Evolutionary conservation across 2,329 filamentous ascomycete species (phyloP).

Genomic region (Xylaria polymorpha): DNA sequence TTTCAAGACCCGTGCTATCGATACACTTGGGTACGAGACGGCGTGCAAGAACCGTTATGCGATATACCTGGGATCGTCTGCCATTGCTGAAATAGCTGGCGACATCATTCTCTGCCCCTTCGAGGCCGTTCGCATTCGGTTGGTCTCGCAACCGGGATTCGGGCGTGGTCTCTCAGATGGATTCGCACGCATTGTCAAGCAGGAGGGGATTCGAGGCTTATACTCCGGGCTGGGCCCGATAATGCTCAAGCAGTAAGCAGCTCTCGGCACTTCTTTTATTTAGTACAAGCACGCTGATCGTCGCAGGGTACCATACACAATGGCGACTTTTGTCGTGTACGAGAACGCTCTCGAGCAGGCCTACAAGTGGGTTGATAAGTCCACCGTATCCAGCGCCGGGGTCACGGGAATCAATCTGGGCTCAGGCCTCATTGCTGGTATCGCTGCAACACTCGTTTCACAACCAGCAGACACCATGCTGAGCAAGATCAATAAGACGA

Average conservation of each 20-base stretch:
- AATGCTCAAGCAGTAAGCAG: constrained; percentile 45
- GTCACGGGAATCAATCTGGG: constrained; percentile 45
- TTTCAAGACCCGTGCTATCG: constrained; percentile 44
- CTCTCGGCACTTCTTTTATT: neutral
- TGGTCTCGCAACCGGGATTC: constrained; percentile 45
- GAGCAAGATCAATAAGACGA: constrained; percentile 46
- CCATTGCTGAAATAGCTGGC: constrained; percentile 44
- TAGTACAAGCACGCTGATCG: constrained; percentile 19
- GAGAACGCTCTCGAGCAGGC: constrained; percentile 44
- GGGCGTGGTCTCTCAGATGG: constrained; percentile 40
- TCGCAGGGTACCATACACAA: constrained; percentile 45
- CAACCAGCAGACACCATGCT: constrained; percentile 47
- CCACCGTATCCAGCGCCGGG: constrained; percentile 37
- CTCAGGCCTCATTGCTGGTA: constrained; percentile 44
- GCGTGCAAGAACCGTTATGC: constrained; percentile 42
- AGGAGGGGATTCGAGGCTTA: constrained; percentile 44
- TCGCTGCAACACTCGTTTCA: constrained; percentile 46
- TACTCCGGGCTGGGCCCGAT: constrained; percentile 47
- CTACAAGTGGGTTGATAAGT: constrained; percentile 42
- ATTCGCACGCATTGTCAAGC: constrained; percentile 40
- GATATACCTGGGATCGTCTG: constrained; percentile 44
- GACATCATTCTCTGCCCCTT: constrained; percentile 46
- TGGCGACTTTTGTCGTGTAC: constrained; percentile 45
- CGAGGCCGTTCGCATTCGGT: constrained; percentile 45
- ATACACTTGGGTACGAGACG: constrained; percentile 42